A percentile compares a stretch with the other conserved stretches of the same genome.
phyloP scores from a whole-genome alignment of 2,329 filamentous ascomycete species.

The Podosphaera xanthii region DNA sequence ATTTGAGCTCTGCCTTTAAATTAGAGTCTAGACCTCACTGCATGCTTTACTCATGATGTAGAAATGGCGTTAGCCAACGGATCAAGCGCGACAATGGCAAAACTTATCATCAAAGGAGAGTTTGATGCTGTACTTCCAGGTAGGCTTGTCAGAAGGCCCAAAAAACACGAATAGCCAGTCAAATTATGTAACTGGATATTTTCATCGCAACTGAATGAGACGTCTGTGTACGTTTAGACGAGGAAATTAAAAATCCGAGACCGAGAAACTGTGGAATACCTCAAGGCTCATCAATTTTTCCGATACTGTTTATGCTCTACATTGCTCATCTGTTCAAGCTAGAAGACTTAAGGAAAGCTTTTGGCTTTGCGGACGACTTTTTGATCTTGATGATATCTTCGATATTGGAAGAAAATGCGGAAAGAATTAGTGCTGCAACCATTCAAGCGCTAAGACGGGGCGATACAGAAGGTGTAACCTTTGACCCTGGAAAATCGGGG shows the following conservation, averaged over 20 bases:
- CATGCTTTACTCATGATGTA: too few species aligned
- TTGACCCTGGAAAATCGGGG: neutral
- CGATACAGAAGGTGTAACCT: too few species aligned
- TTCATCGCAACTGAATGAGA: too few species aligned
- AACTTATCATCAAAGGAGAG: too few species aligned
- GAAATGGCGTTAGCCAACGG: too few species aligned
- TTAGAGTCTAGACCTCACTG: too few species aligned
- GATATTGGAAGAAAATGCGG: neutral
- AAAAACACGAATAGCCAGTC: too few species aligned
- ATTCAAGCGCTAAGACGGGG: neutral
- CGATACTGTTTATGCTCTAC: neutral
- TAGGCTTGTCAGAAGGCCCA: too few species aligned
- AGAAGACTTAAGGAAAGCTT: neutral
- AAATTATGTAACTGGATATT: too few species aligned
- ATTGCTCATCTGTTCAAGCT: neutral
- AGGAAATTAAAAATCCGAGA: neutral
- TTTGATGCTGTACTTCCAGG: too few species aligned
- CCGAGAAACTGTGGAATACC: neutral
- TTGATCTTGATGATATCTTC: neutral
- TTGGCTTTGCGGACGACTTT: neutral
- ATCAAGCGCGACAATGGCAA: too few species aligned
- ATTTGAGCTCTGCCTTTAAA: too few species aligned
- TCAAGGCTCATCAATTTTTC: neutral
- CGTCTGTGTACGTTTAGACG: neutral
- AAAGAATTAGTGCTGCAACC: neutral